Conservation (phyloP, 768 basidiomycete genomes). For the Tricholoma sp. region DNA sequence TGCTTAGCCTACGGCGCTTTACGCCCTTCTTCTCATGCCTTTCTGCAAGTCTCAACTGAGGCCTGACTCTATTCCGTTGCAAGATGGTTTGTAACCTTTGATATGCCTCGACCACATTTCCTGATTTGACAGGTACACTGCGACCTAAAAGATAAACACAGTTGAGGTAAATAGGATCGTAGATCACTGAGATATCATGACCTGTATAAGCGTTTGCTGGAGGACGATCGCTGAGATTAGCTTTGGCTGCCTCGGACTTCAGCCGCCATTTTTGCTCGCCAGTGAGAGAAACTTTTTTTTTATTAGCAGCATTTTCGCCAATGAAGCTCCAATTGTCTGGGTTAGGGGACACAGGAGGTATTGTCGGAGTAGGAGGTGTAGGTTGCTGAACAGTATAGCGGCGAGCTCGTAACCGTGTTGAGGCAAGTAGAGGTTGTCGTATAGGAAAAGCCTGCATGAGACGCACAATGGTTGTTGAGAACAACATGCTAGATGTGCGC, state of each 20-base stretch:
- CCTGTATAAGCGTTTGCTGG: slow-evolving; percentile 56
- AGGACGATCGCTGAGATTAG: slow-evolving; percentile 13
- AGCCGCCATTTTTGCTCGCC: slow-evolving; percentile 37
- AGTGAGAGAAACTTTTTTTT: background rate
- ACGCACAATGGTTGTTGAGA: background rate
- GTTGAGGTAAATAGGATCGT: background rate
- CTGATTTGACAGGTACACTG: slow-evolving; percentile 40
- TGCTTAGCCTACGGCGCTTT: slow-evolving; percentile 69
- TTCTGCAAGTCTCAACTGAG: slow-evolving; percentile 41
- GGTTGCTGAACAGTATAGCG: background rate
- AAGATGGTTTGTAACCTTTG: slow-evolving; percentile 46
- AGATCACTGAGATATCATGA: background rate
- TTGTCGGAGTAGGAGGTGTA: background rate
- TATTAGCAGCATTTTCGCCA: background rate
- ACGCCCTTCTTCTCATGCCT: slow-evolving; percentile 83
- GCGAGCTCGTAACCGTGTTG: background rate
- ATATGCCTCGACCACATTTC: slow-evolving; percentile 44
- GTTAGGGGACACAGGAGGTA: background rate
- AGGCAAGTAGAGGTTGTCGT: background rate
- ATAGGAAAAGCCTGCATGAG: background rate
- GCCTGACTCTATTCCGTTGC: slow-evolving; percentile 47
- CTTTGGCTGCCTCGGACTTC: slow-evolving; percentile 22
- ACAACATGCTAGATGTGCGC: background rate
- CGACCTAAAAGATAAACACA: slow-evolving; percentile 43
- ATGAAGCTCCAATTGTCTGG: background rate